These are phyloP conservation scores for Paulinella micropora DNA, from an alignment of 78 protist species.

Conservation along the genomic window DNA sequence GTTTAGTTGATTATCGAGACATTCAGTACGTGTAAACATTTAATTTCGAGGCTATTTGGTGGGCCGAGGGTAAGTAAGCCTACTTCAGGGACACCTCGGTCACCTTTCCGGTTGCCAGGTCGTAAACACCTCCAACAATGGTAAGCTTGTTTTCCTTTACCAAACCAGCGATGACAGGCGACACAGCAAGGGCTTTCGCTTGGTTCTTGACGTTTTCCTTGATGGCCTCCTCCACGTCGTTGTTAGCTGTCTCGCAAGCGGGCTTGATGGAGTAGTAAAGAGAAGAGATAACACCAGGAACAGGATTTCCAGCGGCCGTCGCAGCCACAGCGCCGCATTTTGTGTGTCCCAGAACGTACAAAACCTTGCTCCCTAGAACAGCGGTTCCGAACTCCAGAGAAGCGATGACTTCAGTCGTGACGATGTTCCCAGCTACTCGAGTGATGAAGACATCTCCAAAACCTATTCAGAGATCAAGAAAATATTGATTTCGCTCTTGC, in stretches of 20 bases:
- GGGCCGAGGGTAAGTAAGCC: too few species aligned
- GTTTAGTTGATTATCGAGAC: too few species aligned
- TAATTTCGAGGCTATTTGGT: too few species aligned
- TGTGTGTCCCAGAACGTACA: background rate
- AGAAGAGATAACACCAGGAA: background rate
- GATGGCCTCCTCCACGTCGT: background rate
- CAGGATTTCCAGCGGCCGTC: background rate
- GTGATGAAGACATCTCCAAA: too few species aligned
- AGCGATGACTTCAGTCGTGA: background rate
- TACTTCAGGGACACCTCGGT: background rate
- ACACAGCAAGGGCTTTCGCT: background rate
- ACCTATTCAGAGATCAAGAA: background rate
- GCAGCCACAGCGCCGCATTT: background rate
- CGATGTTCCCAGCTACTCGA: too few species aligned
- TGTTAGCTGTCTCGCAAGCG: background rate
- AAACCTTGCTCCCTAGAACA: background rate
- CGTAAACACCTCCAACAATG: too few species aligned
- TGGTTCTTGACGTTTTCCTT: background rate
- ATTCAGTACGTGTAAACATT: too few species aligned
- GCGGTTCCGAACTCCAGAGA: background rate
- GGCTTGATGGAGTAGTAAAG: background rate
- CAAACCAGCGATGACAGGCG: background rate
- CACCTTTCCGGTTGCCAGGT: too few species aligned
- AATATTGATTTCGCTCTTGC: too few species aligned
- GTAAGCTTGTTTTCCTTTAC: too few species aligned